A percentile compares a stretch with the other conserved stretches of the same genome.
Conservation (phyloP, 345 rosid genomes). For the Sisymbrium altissimum region DNA sequence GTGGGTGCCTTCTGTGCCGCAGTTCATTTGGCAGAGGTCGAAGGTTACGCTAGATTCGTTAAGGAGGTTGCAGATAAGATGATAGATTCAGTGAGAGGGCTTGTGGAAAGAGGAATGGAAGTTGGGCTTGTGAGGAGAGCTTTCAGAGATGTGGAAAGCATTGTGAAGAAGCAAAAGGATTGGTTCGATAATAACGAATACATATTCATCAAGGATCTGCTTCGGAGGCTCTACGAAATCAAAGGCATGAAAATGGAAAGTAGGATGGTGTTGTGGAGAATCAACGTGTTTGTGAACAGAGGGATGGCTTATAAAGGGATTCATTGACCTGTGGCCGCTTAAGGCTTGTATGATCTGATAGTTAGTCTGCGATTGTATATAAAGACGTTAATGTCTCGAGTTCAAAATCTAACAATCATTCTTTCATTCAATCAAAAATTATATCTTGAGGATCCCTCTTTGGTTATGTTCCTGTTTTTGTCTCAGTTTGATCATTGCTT, state of each 20-base stretch:
- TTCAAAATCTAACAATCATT: neutral
- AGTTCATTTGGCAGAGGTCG: neutral
- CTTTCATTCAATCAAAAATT: neutral
- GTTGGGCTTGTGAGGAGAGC: conserved; percentile 17
- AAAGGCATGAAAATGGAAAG: conserved; percentile 14
- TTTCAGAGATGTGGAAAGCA: conserved; percentile 3
- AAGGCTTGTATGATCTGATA: neutral
- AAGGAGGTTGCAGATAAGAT: neutral
- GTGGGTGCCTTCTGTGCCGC: conserved; percentile 7
- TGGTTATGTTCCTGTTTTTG: too few species aligned
- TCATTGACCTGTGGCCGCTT: neutral
- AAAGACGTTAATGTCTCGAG: neutral
- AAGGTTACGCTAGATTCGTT: neutral
- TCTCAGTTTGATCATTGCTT: too few species aligned
- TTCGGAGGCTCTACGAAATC: neutral
- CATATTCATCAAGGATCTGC: neutral
- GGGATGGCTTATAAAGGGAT: neutral
- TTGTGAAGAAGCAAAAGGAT: neutral
- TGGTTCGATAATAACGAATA: neutral
- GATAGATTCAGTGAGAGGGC: conserved; percentile 4
- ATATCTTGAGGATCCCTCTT: neutral
- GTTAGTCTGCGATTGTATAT: neutral
- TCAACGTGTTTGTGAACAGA: neutral
- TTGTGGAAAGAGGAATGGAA: conserved; percentile 3
- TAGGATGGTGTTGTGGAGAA: neutral